Percentiles rank a stretch among this genome's conserved stretches.
Evolutionary conservation across 225 moss, liverwort and hornwort species (phyloP).

Genomic region (Ulota crispa): DNA sequence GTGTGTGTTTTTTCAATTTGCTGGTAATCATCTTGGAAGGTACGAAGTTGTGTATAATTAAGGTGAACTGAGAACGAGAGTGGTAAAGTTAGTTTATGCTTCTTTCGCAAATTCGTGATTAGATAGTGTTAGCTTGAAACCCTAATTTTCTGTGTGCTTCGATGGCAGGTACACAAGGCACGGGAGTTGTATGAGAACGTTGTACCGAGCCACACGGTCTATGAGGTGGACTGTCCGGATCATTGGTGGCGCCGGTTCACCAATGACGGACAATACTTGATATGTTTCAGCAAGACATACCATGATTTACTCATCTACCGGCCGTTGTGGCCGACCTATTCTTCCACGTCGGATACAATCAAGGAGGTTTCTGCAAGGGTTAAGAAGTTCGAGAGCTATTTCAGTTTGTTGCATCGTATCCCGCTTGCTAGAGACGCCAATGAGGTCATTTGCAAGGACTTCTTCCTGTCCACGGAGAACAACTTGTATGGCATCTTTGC

Average conservation of each 20-base stretch:
- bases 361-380: slow-evolving; percentile 67
- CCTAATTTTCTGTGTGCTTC: slow-evolving; percentile 6
- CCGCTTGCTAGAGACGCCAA: slow-evolving; percentile 62
- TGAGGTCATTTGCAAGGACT: slow-evolving; percentile 90
- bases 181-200: slow-evolving; percentile 91
- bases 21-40: neutral
- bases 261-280: slow-evolving; percentile 96
- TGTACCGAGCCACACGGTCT: slow-evolving; percentile 89
- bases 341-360: slow-evolving; percentile 48
- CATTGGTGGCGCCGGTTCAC: slow-evolving; percentile 91
- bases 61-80: neutral
- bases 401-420: slow-evolving; percentile 65
- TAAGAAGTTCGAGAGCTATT: slow-evolving; percentile 81
- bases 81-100: too few relatives aligned
- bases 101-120: neutral
- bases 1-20: neutral
- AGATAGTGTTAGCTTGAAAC: neutral
- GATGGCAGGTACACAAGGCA: slow-evolving; percentile 69
- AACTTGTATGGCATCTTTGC: slow-evolving; percentile 89
- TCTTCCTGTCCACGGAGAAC: slow-evolving; percentile 86
- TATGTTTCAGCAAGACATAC: slow-evolving; percentile 79
- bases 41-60: neutral
- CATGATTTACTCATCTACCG: slow-evolving; percentile 87
- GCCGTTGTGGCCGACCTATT: slow-evolving; percentile 75
- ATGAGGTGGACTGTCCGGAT: slow-evolving; percentile 96